Percentiles rank a stretch among this genome's conserved stretches.
phyloP scores from a whole-genome alignment of 176 grass and related monocot species.

The Pharus latifolius region DNA sequence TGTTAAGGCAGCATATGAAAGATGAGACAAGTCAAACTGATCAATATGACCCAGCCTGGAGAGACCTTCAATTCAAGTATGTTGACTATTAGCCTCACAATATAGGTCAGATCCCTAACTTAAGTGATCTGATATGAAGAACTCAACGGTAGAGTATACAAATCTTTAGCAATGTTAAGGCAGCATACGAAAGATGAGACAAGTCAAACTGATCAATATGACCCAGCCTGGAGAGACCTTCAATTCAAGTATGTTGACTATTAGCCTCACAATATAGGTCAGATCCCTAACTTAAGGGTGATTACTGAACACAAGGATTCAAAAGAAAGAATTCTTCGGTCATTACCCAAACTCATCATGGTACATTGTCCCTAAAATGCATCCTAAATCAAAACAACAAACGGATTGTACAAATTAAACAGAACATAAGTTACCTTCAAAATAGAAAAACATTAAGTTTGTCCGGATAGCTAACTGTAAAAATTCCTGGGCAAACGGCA shows the following conservation, averaged over 20 bases:
- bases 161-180: neutral
- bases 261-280: neutral
- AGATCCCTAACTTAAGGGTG: neutral
- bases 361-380: neutral
- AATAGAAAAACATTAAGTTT: conserved; percentile 98
- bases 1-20: neutral
- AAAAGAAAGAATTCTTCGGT: neutral
- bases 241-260: neutral
- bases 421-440: conserved; percentile 62
- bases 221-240: neutral
- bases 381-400: neutral
- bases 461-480: conserved; percentile 77
- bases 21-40: neutral
- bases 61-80: neutral
- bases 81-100: neutral
- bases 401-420: neutral
- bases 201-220: neutral
- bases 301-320: neutral
- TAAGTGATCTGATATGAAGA: conserved; percentile 6
- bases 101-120: neutral
- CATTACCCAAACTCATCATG: neutral
- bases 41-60: neutral
- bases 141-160: neutral
- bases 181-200: neutral
- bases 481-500: conserved; percentile 76